Percentiles rank a stretch among this genome's conserved stretches.
Evolutionary conservation across 1,284 basidiomycete genomes (phyloP).

Genomic region (Pseudozyma sp.): DNA sequence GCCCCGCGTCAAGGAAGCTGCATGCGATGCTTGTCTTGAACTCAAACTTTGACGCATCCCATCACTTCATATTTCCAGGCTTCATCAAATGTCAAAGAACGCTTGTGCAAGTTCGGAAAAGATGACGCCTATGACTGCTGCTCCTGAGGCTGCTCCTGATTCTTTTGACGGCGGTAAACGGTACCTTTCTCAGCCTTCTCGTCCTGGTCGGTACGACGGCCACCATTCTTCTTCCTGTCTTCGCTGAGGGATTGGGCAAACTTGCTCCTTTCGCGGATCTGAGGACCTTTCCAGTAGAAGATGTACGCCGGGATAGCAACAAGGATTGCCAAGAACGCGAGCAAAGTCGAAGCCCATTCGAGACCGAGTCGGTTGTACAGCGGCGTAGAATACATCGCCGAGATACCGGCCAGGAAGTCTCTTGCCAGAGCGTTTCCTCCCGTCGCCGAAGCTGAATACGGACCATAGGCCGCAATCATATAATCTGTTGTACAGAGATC

Average conservation of each 20-base stretch:
- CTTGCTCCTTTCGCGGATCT: conserved; percentile 68
- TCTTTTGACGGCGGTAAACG: conserved; percentile 12
- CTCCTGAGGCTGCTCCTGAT: conserved; percentile 11
- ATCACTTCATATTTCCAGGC: too few species aligned
- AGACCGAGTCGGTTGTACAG: conserved; percentile 67
- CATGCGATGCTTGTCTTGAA: too few species aligned
- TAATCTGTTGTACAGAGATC: too few species aligned
- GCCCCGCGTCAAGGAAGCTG: too few species aligned
- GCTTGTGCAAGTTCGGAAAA: too few species aligned
- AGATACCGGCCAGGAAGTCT: conserved; percentile 70
- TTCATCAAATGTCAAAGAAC: too few species aligned
- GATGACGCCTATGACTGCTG: not conserved
- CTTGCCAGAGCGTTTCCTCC: conserved; percentile 67
- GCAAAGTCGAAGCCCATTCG: conserved; percentile 70
- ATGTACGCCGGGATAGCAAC: conserved; percentile 70
- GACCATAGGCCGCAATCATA: conserved; percentile 70
- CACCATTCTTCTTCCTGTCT: conserved; percentile 64
- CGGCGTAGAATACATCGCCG: conserved; percentile 70
- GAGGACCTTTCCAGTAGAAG: conserved; percentile 70
- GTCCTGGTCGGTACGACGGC: conserved; percentile 31
- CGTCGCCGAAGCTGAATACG: conserved; percentile 70
- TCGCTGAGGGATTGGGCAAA: conserved; percentile 69
- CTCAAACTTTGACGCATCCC: too few species aligned
- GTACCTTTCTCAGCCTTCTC: conserved; percentile 29
- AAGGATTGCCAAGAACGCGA: conserved; percentile 69